Base-by-base conservation (phyloP, 2,329 filamentous ascomycete species). In the Monilinia fructigena region DNA sequence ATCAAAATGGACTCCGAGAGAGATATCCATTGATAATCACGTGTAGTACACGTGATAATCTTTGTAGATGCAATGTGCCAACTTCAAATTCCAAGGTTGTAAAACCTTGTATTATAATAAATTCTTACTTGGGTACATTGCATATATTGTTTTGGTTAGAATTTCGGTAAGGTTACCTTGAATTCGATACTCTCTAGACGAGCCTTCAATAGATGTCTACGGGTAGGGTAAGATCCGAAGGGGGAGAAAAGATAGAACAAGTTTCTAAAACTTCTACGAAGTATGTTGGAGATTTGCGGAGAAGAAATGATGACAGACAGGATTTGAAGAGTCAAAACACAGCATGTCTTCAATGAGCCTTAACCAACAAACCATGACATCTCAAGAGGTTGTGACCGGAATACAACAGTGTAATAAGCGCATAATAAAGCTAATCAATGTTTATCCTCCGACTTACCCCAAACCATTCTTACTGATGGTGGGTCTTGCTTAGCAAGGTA, bases 201-300 rank as follows among this genome's bases (percentile, higher is more conserved):
- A 52, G 42, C 54, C 54, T 59, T 59, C 23, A 28, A 50, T 53
- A 28, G 23, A 23, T 23, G 23, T 4, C 28, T 28, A 47, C 55
- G 63, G 55, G 60, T 53, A 20, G n/a, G 28, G 11, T 45, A 8
- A 26, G 48, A 54, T 60, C 35, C 55, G 63, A 59, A 5, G 26
- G 23, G 20, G 45, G 42, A n/a, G 20, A 45, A 16, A 26, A 26
- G 45, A 65, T 45, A 65, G 63, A 65, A 65, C 63, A 65, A 65
- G 63, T 65, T 65, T 65, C 50, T 59, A 59, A 54, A 60, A 53
- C 47, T 65, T 65, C 55, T 10, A 23, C 1, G 23, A 23, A 23
- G 23, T 23, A 59, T 60, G 53, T 20, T 58, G 42, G 40, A 55
- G 18, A 64, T 64, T 50, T 60, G 52, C 38, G 40, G 40, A 64